A percentile compares a stretch with the other conserved stretches of the same genome.
Conservation (phyloP, 495 filamentous ascomycete species). For the Neurospora pannonica region DNA sequence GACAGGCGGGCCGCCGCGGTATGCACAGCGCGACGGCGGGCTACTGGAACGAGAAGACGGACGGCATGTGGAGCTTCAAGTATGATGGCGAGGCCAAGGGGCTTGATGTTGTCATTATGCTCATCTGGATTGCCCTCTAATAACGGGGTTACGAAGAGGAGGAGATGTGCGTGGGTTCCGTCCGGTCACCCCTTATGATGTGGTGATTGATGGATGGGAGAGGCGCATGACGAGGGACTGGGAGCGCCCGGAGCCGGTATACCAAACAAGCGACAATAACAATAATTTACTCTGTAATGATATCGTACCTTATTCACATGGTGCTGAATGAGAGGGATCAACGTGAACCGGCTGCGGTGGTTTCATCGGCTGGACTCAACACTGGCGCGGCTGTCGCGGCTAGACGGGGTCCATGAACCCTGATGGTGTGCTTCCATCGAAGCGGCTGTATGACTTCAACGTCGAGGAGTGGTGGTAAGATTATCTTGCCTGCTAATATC, state of each 20-base stretch:
- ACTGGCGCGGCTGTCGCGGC: background rate
- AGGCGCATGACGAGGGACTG: background rate
- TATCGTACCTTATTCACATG: background rate
- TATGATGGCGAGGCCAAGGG: constrained; percentile 78
- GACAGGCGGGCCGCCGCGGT: constrained; percentile 68
- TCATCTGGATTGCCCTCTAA: constrained; percentile 75
- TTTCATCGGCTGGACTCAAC: background rate
- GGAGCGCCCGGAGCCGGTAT: background rate
- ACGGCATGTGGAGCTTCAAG: constrained; percentile 98
- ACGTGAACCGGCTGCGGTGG: background rate
- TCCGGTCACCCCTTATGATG: background rate
- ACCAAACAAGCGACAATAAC: background rate
- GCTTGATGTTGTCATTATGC: constrained; percentile 81
- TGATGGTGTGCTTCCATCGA: background rate
- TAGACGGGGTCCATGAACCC: background rate
- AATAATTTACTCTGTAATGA: background rate
- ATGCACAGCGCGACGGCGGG: constrained; percentile 95
- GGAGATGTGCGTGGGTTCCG: background rate
- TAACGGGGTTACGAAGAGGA: background rate
- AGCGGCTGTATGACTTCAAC: background rate
- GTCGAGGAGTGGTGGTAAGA: background rate
- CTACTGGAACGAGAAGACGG: constrained; percentile 95
- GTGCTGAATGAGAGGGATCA: background rate
- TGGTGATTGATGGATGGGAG: background rate
- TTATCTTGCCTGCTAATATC: background rate